Percentiles rank a stretch among this genome's conserved stretches.
phyloP scores from a whole-genome alignment of 306 rosid species.

The Arachis hypogaea region DNA sequence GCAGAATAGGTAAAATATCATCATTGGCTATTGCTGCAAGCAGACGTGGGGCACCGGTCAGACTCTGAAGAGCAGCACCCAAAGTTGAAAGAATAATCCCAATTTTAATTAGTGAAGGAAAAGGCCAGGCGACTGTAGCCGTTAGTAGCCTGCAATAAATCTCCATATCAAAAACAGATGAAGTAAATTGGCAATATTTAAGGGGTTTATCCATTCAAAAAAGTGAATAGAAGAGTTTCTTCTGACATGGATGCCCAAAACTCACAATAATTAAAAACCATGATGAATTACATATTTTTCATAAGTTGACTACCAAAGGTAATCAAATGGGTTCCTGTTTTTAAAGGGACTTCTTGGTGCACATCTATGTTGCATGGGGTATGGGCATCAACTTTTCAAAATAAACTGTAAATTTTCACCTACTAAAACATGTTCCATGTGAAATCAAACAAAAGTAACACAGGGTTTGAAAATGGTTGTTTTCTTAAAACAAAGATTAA shows the following conservation, averaged over 20 bases:
- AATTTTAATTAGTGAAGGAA: conserved; percentile 85
- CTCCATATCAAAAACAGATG: conserved; percentile 36
- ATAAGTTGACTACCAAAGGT: conserved; percentile 11
- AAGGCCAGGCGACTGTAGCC: conserved; percentile 97
- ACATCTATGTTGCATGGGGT: no score
- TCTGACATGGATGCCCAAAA: background rate
- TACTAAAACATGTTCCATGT: no score
- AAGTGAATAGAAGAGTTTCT: no score
- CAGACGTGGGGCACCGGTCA: conserved; percentile 98
- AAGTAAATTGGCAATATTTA: conserved; percentile 3
- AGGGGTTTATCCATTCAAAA: no score
- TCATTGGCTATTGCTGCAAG: conserved; percentile 99
- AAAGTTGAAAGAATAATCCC: conserved; percentile 97
- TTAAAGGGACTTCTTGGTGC: conserved; percentile 15
- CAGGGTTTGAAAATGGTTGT: no score
- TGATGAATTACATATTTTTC: conserved; percentile 15
- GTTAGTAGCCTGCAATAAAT: conserved; percentile 87
- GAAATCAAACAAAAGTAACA: no score
- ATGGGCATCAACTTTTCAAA: no score
- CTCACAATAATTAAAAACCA: background rate
- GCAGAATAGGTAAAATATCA: conserved; percentile 89
- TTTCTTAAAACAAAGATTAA: no score
- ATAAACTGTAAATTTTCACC: no score
- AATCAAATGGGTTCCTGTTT: conserved; percentile 23
- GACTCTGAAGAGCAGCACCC: conserved; percentile 99